Percentiles rank a stretch among this genome's conserved stretches.
Evolutionary conservation across 2,329 filamentous ascomycete species (phyloP).

Genomic region (Nemania sp.): DNA sequence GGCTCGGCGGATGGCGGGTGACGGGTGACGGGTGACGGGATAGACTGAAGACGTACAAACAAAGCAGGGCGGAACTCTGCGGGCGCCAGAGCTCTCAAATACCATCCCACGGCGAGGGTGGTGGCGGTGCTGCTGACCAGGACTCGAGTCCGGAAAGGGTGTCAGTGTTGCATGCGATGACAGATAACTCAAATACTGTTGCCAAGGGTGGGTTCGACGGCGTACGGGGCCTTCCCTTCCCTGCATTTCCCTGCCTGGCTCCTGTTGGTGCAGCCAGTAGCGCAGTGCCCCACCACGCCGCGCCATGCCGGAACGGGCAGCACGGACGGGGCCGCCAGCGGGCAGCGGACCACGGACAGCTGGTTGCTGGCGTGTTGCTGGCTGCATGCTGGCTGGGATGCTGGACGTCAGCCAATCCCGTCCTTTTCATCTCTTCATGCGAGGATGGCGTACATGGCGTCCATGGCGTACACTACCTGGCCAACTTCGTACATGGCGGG

Average conservation of each 20-base stretch:
- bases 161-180: slow-evolving; percentile 28
- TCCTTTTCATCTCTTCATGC: slow-evolving; percentile 19
- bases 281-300: slow-evolving; percentile 11
- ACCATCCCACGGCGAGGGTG: slow-evolving; percentile 18
- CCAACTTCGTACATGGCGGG: not conserved
- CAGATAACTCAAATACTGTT: slow-evolving; percentile 30
- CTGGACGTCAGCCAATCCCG: slow-evolving; percentile 13
- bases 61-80: slow-evolving; percentile 13
- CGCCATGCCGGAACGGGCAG: slow-evolving; percentile 23
- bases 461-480: not conserved
- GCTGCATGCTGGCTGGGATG: not conserved
- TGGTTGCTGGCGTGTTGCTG: too few relatives aligned
- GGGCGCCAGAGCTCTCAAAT: slow-evolving; percentile 27
- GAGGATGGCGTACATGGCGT: slow-evolving; percentile 21
- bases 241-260: too few relatives aligned
- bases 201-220: slow-evolving; percentile 21
- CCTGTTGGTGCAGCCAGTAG: too few relatives aligned
- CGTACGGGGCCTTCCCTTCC: slow-evolving; percentile 14
- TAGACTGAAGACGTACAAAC: slow-evolving; percentile 16
- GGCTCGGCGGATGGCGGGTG: slow-evolving; percentile 13
- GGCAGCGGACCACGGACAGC: not conserved
- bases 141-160: slow-evolving; percentile 17
- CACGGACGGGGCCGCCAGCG: slow-evolving; percentile 15
- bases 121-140: slow-evolving; percentile 29
- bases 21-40: not conserved